Evolutionary conservation across 805 yeast genomes (phyloP), one percentile per base, ranked within the genome.

Genomic region (Saccharomycopsis sp.): DNA sequence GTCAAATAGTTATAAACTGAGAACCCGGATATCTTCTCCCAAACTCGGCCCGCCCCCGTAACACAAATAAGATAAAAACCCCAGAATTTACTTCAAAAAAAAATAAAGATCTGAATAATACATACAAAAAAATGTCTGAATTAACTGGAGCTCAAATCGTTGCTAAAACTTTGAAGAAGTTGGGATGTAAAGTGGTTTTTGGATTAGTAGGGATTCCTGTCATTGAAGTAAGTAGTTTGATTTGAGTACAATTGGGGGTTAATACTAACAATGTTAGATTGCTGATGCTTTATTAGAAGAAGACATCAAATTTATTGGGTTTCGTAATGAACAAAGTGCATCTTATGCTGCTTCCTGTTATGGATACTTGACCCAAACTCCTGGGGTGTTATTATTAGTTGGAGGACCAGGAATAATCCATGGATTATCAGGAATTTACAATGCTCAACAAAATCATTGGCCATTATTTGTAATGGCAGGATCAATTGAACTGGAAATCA

Each of bases 171-270:
- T 59, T 79, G 6, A 57, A 61, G 34, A 51, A 55, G 5, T 62
- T 77, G 13, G 80, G 77, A 1, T 72, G 79, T 17, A 61, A 64
- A 21, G 67, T 66, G 10, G 70, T 78, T 2, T 79, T 79, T 56
- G 88, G 87, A 3, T 66, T 79, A 20, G 87, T 80, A 3, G 88
- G 87, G 0, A 79, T 79, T 34, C 88, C 88, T 1, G 75, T 79
- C 8, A 81, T 79, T 12, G 84, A 79, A 42, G 70, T 63, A 44
- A 45, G 58, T 51, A 29, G 21, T 23, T 8, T 23, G 10, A 10
- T 10, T 23, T 5, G 13, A 10, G 31, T 28, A 9, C 13, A 14
- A 9, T 28, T 28, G 31, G 5, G 8, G 15, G 31, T 28, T 8
- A 9, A n/a, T 28, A 28, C 31, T 8, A 28, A 28, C 15, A 10